These are phyloP conservation scores for Penicillium parvum DNA, from an alignment of 495 filamentous ascomycete species.

Conservation along the genomic window DNA sequence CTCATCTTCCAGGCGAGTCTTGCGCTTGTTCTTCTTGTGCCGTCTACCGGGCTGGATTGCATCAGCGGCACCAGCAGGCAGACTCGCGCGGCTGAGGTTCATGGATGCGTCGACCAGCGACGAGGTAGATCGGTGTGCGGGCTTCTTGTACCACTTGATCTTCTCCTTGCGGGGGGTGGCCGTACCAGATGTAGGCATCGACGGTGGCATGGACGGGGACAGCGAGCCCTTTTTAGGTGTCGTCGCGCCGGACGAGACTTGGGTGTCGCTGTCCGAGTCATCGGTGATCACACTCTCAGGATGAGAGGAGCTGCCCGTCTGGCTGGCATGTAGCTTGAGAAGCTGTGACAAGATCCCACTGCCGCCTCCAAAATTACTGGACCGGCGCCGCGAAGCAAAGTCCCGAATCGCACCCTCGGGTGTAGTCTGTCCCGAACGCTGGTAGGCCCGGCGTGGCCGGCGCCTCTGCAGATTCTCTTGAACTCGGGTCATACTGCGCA, in stretches of 20 bases:
- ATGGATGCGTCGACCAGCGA: slow-evolving; percentile 45
- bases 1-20: slow-evolving; percentile 57
- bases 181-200: slow-evolving; percentile 42
- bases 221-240: slow-evolving; percentile 32
- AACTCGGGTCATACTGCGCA: slow-evolving; percentile 36
- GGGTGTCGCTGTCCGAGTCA: slow-evolving; percentile 39
- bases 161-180: slow-evolving; percentile 54
- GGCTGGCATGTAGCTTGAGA: slow-evolving; percentile 34
- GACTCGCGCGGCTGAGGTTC: slow-evolving; percentile 40
- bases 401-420: slow-evolving; percentile 32
- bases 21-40: slow-evolving; percentile 31
- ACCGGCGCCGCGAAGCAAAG: slow-evolving; percentile 27
- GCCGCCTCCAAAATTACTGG: slow-evolving; percentile 19
- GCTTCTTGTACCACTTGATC: slow-evolving; percentile 64
- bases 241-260: slow-evolving; percentile 32
- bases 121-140: slow-evolving; percentile 38
- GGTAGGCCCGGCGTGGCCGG: slow-evolving; percentile 32
- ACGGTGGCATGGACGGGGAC: slow-evolving; percentile 14
- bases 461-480: slow-evolving; percentile 29
- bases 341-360: slow-evolving; percentile 41
- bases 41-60: slow-evolving; percentile 27
- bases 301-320: slow-evolving; percentile 21
- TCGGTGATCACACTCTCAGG: slow-evolving; percentile 37
- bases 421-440: slow-evolving; percentile 36
- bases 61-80: slow-evolving; percentile 28